These are phyloP conservation scores for Colletotrichum endophyticum DNA, from an alignment of 2,329 filamentous ascomycete genomes.

Conservation along the genomic window DNA sequence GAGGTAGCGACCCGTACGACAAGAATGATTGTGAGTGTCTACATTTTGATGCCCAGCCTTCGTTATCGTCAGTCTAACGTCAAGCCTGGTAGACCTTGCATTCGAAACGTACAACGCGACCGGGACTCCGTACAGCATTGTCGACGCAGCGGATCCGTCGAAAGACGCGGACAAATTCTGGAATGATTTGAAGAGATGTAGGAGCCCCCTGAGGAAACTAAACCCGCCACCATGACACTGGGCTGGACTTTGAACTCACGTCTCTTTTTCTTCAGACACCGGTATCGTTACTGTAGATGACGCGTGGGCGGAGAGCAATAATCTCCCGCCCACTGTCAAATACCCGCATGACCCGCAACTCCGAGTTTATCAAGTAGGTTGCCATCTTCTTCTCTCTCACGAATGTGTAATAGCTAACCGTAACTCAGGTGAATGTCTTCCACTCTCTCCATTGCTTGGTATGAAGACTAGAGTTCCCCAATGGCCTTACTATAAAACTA, in stretches of 20 bases:
- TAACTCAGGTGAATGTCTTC: background rate
- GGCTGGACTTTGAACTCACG: background rate
- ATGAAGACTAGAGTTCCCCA: background rate
- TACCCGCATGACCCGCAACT: background rate
- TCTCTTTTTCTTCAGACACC: background rate
- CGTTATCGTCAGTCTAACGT: background rate
- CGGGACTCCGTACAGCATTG: background rate
- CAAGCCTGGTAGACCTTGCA: background rate
- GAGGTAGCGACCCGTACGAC: background rate
- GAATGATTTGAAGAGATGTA: background rate
- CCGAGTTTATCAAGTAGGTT: background rate
- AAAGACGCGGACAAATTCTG: background rate
- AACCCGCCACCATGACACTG: no score
- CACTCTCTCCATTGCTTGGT: constrained; percentile 1
- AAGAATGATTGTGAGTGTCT: background rate
- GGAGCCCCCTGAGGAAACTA: background rate
- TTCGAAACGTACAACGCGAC: background rate
- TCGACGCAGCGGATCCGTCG: background rate
- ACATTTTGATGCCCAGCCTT: no score
- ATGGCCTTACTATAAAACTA: rapidly evolving
- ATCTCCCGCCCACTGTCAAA: background rate
- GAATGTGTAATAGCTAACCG: background rate
- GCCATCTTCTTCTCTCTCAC: background rate
- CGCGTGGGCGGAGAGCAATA: background rate
- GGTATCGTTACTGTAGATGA: background rate